phyloP scores from a whole-genome alignment of 2,329 filamentous ascomycete species.

The Sporothrix inflata region DNA sequence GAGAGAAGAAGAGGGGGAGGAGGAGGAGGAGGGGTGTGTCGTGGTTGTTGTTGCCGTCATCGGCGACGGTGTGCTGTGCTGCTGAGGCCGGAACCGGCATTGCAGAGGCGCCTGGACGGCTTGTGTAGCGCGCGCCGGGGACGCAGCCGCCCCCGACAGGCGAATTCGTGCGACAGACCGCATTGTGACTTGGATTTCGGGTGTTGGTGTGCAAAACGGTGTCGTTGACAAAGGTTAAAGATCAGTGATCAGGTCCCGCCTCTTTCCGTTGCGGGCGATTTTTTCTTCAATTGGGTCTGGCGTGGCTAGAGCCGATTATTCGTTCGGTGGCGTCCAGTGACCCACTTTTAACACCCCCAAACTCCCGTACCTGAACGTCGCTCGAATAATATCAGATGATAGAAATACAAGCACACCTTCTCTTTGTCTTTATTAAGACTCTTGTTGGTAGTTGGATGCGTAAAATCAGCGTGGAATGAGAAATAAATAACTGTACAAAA shows the following conservation, averaged over 20 bases:
- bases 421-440: neutral
- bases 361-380: neutral
- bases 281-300: slow-evolving; percentile 15
- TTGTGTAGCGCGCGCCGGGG: neutral
- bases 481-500: neutral
- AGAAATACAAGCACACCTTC: neutral
- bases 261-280: slow-evolving; percentile 22
- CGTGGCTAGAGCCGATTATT: slow-evolving; percentile 10
- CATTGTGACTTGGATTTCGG: neutral
- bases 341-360: slow-evolving; percentile 16
- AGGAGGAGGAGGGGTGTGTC: neutral
- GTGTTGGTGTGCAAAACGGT: neutral
- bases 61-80: neutral
- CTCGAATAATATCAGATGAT: neutral
- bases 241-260: neutral
- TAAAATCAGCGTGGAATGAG: neutral
- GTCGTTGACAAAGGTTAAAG: neutral
- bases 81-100: neutral
- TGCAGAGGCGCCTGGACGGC: neutral
- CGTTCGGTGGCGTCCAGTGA: neutral
- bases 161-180: slow-evolving; percentile 23
- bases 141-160: slow-evolving; percentile 16
- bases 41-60: neutral
- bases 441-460: neutral
- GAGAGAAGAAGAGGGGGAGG: neutral